Conservation (phyloP, 129 eudicot genomes). For the Heracleum sosnowskyi region DNA sequence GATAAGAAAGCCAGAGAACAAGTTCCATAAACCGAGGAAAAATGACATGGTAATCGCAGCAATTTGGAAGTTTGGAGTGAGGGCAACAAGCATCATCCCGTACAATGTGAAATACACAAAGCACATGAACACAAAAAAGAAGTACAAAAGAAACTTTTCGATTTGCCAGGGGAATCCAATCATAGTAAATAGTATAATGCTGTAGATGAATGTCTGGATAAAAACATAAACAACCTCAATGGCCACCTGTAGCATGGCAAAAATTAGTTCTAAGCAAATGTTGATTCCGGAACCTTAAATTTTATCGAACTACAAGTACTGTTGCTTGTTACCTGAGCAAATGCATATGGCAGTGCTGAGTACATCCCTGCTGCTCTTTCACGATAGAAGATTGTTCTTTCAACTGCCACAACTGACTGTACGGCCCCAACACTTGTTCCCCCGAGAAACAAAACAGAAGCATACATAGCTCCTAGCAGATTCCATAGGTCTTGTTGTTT, state of each 20-base stretch:
- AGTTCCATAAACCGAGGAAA: conserved; percentile 66
- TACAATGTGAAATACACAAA: conserved; percentile 50
- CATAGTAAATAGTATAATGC: conserved; percentile 54
- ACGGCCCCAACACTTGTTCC: conserved; percentile 44
- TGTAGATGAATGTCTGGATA: conserved; percentile 41
- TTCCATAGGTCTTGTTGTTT: conserved; percentile 43
- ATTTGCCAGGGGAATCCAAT: conserved; percentile 53
- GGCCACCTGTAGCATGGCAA: conserved; percentile 31
- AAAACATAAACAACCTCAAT: conserved; percentile 40
- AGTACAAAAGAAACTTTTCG: conserved; percentile 47
- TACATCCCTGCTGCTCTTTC: conserved; percentile 70
- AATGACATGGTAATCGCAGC: conserved; percentile 63
- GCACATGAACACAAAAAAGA: conserved; percentile 48
- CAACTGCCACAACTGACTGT: conserved; percentile 49
- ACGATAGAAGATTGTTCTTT: conserved; percentile 50
- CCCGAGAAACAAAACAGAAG: conserved; percentile 51
- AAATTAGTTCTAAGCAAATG: not conserved
- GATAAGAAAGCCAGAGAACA: conserved; percentile 60
- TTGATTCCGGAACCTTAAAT: not conserved
- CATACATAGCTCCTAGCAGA: conserved; percentile 49
- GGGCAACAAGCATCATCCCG: conserved; percentile 68
- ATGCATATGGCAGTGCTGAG: conserved; percentile 59
- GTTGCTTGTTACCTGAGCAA: conserved; percentile 36
- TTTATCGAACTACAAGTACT: not conserved
- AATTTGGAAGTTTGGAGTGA: conserved; percentile 49